phyloP scores from a whole-genome alignment of 768 basidiomycete genomes.

The Leccinellum albellum region DNA sequence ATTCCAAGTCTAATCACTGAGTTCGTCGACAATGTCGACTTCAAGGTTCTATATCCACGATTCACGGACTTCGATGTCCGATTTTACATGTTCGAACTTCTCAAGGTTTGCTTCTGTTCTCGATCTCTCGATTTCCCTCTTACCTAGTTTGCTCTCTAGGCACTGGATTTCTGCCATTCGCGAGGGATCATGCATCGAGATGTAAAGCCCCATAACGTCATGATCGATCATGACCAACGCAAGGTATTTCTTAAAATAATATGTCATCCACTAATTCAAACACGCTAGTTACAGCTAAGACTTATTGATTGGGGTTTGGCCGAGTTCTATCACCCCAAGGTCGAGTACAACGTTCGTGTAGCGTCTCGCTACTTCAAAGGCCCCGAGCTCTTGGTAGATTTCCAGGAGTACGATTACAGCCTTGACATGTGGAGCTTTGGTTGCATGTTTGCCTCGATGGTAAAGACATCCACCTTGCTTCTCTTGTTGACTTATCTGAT shows the following conservation, averaged over 20 bases:
- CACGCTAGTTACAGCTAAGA: constrained; percentile 56
- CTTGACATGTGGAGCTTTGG: constrained; percentile 99
- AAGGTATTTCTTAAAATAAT: constrained; percentile 51
- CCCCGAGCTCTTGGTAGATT: constrained; percentile 93
- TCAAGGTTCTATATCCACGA: constrained; percentile 92
- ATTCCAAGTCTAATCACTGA: constrained; percentile 96
- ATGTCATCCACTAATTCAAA: constrained; percentile 14
- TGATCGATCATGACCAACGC: constrained; percentile 98
- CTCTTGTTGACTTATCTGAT: background rate
- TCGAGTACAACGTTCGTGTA: constrained; percentile 97
- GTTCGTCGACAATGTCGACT: constrained; percentile 97
- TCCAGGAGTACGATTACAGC: constrained; percentile 98
- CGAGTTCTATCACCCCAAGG: constrained; percentile 97
- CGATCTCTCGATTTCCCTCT: constrained; percentile 2
- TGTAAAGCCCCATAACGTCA: constrained; percentile 98
- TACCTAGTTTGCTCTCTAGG: constrained; percentile 41
- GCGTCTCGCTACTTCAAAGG: constrained; percentile 98
- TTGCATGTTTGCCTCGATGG: constrained; percentile 99
- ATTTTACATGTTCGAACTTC: constrained; percentile 93
- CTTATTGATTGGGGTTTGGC: constrained; percentile 99
- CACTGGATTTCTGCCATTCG: constrained; percentile 96
- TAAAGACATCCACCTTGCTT: constrained; percentile 33
- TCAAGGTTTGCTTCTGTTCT: constrained; percentile 57
- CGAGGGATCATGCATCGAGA: constrained; percentile 99
- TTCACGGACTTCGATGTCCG: constrained; percentile 95